These are phyloP conservation scores for Licmophora abbreviata DNA, from an alignment of 108 stramenopile species.

Conservation along the genomic window DNA sequence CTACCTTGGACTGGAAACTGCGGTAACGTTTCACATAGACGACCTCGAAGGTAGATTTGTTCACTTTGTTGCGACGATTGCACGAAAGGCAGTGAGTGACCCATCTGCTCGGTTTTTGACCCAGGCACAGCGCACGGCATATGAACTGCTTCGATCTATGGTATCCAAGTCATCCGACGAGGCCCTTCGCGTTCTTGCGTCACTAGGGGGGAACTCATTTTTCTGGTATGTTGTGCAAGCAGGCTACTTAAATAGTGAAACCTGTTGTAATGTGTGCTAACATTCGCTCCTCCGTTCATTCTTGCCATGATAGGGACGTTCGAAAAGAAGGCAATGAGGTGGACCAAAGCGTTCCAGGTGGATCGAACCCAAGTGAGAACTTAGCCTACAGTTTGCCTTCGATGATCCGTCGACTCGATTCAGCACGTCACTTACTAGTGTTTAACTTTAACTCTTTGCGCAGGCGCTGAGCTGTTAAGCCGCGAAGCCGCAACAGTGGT, in stretches of 20 bases:
- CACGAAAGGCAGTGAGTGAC: slow-evolving; percentile 26
- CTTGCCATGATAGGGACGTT: too few species aligned
- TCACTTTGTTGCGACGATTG: slow-evolving; percentile 33
- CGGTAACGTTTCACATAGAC: slow-evolving; percentile 9
- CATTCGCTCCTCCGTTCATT: too few species aligned
- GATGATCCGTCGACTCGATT: too few species aligned
- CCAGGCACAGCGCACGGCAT: slow-evolving; percentile 59
- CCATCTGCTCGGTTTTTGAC: slow-evolving; percentile 49
- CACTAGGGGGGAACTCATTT: slow-evolving; percentile 15
- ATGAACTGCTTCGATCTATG: slow-evolving; percentile 63
- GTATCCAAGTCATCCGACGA: slow-evolving; percentile 47
- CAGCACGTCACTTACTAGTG: too few species aligned
- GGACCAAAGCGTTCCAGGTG: too few species aligned
- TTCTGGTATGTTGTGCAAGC: slow-evolving; percentile 9
- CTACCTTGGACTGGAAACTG: too few species aligned
- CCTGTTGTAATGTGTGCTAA: too few species aligned
- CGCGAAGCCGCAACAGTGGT: slow-evolving; percentile 51
- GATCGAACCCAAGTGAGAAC: too few species aligned
- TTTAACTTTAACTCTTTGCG: too few species aligned
- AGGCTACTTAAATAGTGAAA: too few species aligned
- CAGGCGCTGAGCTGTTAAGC: slow-evolving; percentile 35
- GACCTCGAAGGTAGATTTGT: slow-evolving; percentile 57
- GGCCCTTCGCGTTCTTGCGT: slow-evolving; percentile 41
- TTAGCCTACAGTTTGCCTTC: too few species aligned
- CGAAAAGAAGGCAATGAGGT: too few species aligned